phyloP scores from a whole-genome alignment of 1,284 basidiomycete genomes.

The Tylopilus sp. region DNA sequence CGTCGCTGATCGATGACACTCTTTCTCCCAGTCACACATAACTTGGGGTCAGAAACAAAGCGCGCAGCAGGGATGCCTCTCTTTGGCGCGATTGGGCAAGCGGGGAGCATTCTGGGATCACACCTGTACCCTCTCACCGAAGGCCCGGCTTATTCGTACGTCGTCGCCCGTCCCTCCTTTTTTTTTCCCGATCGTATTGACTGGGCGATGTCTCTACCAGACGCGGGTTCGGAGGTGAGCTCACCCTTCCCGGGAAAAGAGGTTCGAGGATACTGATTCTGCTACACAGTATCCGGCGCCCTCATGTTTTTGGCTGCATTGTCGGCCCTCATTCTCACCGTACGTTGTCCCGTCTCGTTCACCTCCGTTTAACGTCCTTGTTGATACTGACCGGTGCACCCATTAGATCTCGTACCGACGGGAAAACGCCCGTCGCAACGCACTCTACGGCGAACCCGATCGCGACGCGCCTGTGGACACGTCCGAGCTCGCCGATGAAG shows the following conservation, averaged over 20 bases:
- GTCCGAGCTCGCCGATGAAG: constrained; percentile 64
- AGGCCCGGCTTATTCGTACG: constrained; percentile 62
- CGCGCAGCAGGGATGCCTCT: constrained; percentile 72
- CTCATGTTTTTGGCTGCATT: constrained; percentile 49
- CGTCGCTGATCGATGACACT: background rate
- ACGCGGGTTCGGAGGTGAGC: constrained; percentile 29
- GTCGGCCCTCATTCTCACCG: background rate
- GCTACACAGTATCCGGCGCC: constrained; percentile 48
- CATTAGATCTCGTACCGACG: constrained; percentile 57
- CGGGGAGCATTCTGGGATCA: constrained; percentile 68
- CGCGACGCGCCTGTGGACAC: constrained; percentile 59
- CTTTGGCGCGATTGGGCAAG: constrained; percentile 75
- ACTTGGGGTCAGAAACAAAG: constrained; percentile 76
- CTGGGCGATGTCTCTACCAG: constrained; percentile 5
- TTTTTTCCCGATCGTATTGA: constrained; percentile 1
- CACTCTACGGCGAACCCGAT: constrained; percentile 51
- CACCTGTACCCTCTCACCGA: constrained; percentile 67
- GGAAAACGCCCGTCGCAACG: constrained; percentile 61
- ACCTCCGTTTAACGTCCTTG: background rate
- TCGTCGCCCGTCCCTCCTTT: background rate
- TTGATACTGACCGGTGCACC: background rate
- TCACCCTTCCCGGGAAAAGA: background rate
- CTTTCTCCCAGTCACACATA: constrained; percentile 56
- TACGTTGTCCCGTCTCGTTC: background rate
- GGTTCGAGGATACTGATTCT: background rate